Conservation (phyloP, 2,329 filamentous ascomycete genomes). For the Bimuria novae-zelandiae region DNA sequence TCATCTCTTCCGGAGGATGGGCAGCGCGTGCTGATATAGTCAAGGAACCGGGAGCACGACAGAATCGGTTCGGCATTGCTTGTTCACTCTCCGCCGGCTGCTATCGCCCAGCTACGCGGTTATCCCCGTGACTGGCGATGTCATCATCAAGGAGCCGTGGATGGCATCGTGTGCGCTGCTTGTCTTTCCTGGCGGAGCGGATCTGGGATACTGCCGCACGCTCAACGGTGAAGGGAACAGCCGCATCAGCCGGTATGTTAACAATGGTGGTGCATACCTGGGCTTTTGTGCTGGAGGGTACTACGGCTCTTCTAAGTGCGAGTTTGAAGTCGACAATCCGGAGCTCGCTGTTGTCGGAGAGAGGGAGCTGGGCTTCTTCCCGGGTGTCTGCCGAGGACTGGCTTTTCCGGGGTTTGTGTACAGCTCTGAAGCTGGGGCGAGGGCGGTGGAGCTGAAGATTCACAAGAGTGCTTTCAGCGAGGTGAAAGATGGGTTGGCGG, state of each 20-base stretch:
- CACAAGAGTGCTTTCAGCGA: conserved; percentile 61
- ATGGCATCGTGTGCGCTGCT: conserved; percentile 81
- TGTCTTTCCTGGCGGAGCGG: conserved; percentile 92
- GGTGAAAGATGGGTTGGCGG: conserved; percentile 56
- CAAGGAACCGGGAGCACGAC: conserved; percentile 81
- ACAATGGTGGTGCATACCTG: conserved; percentile 81
- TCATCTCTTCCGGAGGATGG: background rate
- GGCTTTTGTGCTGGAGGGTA: conserved; percentile 96
- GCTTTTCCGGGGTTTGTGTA: conserved; percentile 92
- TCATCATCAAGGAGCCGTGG: conserved; percentile 92
- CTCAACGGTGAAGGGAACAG: conserved; percentile 89
- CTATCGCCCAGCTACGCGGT: conserved; percentile 92
- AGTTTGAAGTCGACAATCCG: conserved; percentile 87
- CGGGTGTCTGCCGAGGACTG: conserved; percentile 80
- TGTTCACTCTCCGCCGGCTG: conserved; percentile 82
- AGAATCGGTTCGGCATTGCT: conserved; percentile 86
- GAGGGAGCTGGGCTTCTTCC: conserved; percentile 86
- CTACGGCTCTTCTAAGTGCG: conserved; percentile 79
- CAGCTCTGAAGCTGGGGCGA: conserved; percentile 81
- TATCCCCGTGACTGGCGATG: conserved; percentile 76
- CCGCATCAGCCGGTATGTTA: conserved; percentile 82
- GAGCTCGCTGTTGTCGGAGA: conserved; percentile 83
- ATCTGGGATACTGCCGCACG: conserved; percentile 84
- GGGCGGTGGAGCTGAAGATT: conserved; percentile 70
- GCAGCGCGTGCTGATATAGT: conserved; percentile 12